Evolutionary conservation across 176 grass and related monocot genomes (phyloP).

Genomic region (Ensete glaucum): DNA sequence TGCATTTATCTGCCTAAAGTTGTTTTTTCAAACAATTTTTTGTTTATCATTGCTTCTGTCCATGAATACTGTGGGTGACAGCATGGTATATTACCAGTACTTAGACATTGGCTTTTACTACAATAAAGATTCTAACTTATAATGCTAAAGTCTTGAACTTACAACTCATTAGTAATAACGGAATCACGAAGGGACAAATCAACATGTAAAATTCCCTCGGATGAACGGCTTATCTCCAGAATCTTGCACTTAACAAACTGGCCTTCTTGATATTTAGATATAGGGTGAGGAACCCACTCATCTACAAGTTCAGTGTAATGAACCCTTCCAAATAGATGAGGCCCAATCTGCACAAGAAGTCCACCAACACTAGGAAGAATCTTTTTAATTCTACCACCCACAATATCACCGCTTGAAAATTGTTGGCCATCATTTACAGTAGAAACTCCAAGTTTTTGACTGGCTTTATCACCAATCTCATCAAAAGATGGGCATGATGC

Average conservation of each 20-base stretch:
- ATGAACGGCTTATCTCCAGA: constrained; percentile 46
- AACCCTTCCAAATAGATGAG: constrained; percentile 84
- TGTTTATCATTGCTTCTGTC: too few species aligned
- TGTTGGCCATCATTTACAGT: constrained; percentile 27
- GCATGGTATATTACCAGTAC: too few species aligned
- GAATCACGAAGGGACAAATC: constrained; percentile 76
- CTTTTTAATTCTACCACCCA: constrained; percentile 78
- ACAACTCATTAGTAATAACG: constrained; percentile 33
- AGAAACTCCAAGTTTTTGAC: constrained; percentile 23
- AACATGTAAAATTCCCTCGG: constrained; percentile 65
- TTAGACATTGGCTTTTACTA: too few species aligned
- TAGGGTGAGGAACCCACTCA: constrained; percentile 57
- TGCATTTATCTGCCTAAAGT: too few species aligned
- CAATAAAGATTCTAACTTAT: too few species aligned
- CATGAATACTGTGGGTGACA: too few species aligned
- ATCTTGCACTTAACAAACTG: constrained; percentile 97
- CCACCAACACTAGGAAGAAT: constrained; percentile 85
- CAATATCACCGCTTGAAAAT: constrained; percentile 62
- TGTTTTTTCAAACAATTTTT: too few species aligned
- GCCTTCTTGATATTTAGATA: constrained; percentile 59
- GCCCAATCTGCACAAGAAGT: constrained; percentile 76
- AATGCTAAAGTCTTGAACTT: constrained; percentile 34
- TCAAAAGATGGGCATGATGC: constrained; percentile 11
- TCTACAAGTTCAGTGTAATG: constrained; percentile 92
- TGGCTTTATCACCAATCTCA: constrained; percentile 3